Evolutionary conservation across 805 yeast species (phyloP).

Genomic region (Wickerhamomyces bisporus): DNA sequence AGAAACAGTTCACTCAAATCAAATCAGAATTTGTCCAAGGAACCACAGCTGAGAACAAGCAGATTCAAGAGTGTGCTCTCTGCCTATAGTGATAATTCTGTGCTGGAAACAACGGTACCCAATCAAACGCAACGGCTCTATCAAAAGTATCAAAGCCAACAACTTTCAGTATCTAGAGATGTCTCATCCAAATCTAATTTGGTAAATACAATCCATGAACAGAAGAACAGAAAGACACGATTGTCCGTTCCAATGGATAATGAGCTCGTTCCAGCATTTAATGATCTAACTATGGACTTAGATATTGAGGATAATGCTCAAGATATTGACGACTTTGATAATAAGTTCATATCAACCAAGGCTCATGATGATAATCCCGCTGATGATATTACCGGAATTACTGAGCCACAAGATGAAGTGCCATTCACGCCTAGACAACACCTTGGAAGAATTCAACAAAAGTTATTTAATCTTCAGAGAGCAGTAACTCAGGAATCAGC

Average conservation of each 20-base stretch:
- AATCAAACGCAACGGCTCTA: not conserved
- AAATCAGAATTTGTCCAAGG: slow-evolving; percentile 8
- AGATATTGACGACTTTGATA: slow-evolving; percentile 3
- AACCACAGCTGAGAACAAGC: slow-evolving; percentile 5
- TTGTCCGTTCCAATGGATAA: slow-evolving; percentile 15
- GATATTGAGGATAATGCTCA: slow-evolving; percentile 4
- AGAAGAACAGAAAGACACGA: slow-evolving; percentile 2
- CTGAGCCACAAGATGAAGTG: not conserved
- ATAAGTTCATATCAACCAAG: slow-evolving; percentile 1
- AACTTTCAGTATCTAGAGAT: not conserved
- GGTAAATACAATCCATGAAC: not conserved
- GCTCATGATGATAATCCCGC: not conserved
- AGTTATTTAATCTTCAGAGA: slow-evolving; percentile 14
- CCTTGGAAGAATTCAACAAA: slow-evolving; percentile 21
- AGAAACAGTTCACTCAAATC: not conserved
- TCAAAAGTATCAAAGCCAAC: not conserved
- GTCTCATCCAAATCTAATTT: slow-evolving; percentile 14
- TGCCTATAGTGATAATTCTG: not conserved
- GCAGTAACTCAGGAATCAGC: slow-evolving; percentile 5
- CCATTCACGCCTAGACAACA: not conserved
- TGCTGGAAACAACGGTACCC: not conserved
- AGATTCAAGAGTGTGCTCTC: not conserved
- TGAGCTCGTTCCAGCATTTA: slow-evolving; percentile 22
- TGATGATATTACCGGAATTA: no score
- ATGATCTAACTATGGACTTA: slow-evolving; percentile 19